A percentile compares a stretch with the other conserved stretches of the same genome.
Conservation (phyloP, 2,329 filamentous ascomycete genomes). For the Aureobasidium zeae region DNA sequence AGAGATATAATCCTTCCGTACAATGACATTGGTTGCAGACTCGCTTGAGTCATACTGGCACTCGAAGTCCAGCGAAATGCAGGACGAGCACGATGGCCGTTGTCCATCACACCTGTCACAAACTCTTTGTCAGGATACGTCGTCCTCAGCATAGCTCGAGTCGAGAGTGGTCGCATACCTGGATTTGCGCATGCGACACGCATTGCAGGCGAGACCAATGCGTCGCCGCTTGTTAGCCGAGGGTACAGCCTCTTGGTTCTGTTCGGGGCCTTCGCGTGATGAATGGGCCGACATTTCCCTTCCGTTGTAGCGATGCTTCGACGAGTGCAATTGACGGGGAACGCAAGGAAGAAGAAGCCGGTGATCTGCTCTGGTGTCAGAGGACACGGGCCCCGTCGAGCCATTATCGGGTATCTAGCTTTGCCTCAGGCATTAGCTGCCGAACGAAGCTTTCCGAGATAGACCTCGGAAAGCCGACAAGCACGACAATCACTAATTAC, state of each 20-base stretch:
- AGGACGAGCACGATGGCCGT: constrained; percentile 36
- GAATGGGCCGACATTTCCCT: not conserved
- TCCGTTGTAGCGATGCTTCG: too few relatives aligned
- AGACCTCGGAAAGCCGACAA: too few relatives aligned
- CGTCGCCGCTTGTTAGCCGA: constrained; percentile 12
- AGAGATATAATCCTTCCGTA: constrained; percentile 31
- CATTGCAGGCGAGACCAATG: constrained; percentile 21
- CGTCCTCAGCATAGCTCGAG: too few relatives aligned
- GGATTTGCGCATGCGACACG: constrained; percentile 24
- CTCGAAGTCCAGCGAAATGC: constrained; percentile 34
- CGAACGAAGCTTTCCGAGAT: too few relatives aligned
- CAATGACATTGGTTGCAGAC: constrained; percentile 32
- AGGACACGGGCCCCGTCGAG: too few relatives aligned
- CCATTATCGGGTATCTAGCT: too few relatives aligned
- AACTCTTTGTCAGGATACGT: too few relatives aligned
- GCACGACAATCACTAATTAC: too few relatives aligned
- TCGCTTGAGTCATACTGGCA: constrained; percentile 35
- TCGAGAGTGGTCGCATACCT: constrained; percentile 21
- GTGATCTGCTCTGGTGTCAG: not conserved
- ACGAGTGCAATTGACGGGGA: too few relatives aligned
- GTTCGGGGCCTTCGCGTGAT: not conserved
- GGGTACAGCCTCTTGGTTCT: not conserved
- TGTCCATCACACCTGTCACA: constrained; percentile 34
- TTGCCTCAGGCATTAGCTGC: too few relatives aligned
- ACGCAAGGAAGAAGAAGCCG: not conserved